Percentiles rank a stretch among this genome's conserved stretches.
phyloP scores from a whole-genome alignment of 2,329 filamentous ascomycete genomes.

The Arthrobotrys megalospora region DNA sequence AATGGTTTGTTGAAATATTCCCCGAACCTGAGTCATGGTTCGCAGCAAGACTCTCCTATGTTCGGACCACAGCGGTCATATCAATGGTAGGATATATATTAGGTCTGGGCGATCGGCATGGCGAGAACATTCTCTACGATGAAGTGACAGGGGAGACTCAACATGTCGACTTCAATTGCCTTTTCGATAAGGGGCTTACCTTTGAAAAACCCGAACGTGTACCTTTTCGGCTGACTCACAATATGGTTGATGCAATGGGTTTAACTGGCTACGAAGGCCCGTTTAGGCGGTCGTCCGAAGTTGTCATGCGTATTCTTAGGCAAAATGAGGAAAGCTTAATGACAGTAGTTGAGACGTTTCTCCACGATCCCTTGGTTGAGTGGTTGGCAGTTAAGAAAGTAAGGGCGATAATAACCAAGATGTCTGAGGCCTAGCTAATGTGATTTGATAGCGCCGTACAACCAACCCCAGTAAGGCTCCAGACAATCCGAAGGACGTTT shows the following conservation, averaged over 20 bases:
- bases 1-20: slow-evolving; percentile 97
- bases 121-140: slow-evolving; percentile 95
- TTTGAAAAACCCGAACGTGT: slow-evolving; percentile 96
- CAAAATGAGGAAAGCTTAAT: slow-evolving; percentile 97
- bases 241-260: slow-evolving; percentile 98
- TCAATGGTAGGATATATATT: slow-evolving; percentile 99
- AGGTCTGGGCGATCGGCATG: slow-evolving; percentile 92
- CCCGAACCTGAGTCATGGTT: slow-evolving; percentile 95
- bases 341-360: slow-evolving; percentile 96
- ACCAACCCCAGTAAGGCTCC: slow-evolving; percentile 70
- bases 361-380: slow-evolving; percentile 96
- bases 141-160: slow-evolving; percentile 93
- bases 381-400: slow-evolving; percentile 81
- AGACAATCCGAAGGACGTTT: slow-evolving; percentile 81
- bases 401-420: slow-evolving; percentile 52
- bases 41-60: slow-evolving; percentile 87
- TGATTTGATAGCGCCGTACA: slow-evolving; percentile 68
- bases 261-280: slow-evolving; percentile 92
- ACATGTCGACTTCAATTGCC: slow-evolving; percentile 99
- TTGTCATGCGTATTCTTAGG: slow-evolving; percentile 85
- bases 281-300: slow-evolving; percentile 89
- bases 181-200: slow-evolving; percentile 97
- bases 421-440: neutral
- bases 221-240: slow-evolving; percentile 96
- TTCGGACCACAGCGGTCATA: slow-evolving; percentile 96